A percentile compares a stretch with the other conserved stretches of the same genome.
Conservation (phyloP, 371 early-diverging fungal species). For the Apophysomyces ossiformis region DNA sequence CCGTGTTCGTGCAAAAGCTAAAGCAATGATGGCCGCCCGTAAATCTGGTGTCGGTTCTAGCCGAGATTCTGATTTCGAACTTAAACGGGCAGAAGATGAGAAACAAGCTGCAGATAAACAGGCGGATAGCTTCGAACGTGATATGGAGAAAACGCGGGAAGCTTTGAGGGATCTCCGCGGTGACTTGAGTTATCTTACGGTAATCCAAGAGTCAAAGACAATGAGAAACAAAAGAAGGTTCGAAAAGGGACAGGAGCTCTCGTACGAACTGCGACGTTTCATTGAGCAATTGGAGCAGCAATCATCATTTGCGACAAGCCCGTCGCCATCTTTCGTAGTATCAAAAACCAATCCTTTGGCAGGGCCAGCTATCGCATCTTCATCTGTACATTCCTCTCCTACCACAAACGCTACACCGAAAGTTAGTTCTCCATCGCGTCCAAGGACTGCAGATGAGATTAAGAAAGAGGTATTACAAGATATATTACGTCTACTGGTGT, state of each 20-base stretch:
- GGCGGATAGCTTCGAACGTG: slow-evolving; percentile 47
- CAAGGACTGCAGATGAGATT: slow-evolving; percentile 57
- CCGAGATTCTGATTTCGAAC: slow-evolving; percentile 34
- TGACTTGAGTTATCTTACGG: slow-evolving; percentile 42
- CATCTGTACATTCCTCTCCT: slow-evolving; percentile 20
- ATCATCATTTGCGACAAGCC: neutral
- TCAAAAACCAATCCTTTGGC: neutral
- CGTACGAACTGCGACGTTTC: slow-evolving; percentile 51
- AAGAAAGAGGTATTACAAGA: slow-evolving; percentile 44
- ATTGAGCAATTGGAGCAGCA: slow-evolving; percentile 46
- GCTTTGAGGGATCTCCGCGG: slow-evolving; percentile 43
- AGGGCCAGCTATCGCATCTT: slow-evolving; percentile 1
- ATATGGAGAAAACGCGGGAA: slow-evolving; percentile 48
- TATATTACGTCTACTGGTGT: neutral
- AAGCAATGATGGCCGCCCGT: slow-evolving; percentile 68
- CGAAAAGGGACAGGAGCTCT: slow-evolving; percentile 49
- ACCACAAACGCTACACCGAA: slow-evolving; percentile 18
- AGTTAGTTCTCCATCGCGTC: slow-evolving; percentile 28
- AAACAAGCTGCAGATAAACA: slow-evolving; percentile 44
- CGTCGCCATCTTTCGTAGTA: neutral
- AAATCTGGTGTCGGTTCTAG: slow-evolving; percentile 40
- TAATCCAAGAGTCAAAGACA: slow-evolving; percentile 28
- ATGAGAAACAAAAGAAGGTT: slow-evolving; percentile 47
- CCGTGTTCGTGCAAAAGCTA: slow-evolving; percentile 68
- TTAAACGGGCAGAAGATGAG: slow-evolving; percentile 50